A percentile compares a stretch with the other conserved stretches of the same genome.
phyloP scores from a whole-genome alignment of 2,329 filamentous ascomycete genomes.

The Fusarium xyrophilum region DNA sequence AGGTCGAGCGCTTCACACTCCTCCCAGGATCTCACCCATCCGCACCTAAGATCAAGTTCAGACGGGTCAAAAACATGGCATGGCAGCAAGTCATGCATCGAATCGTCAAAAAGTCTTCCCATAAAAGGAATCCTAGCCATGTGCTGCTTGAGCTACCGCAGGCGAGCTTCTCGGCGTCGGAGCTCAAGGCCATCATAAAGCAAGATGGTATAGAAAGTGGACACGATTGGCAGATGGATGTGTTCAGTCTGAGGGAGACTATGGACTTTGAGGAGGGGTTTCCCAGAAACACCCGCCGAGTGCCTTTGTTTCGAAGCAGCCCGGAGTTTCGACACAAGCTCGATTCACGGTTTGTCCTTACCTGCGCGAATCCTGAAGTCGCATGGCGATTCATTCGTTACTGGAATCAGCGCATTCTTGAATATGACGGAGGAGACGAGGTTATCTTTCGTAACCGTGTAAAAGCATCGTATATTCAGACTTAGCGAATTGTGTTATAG shows the following conservation, averaged over 20 bases:
- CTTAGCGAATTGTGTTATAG: slow-evolving; percentile 40
- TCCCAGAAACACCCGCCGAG: slow-evolving; percentile 7
- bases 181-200: slow-evolving; percentile 22
- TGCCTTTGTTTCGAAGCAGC: slow-evolving; percentile 3
- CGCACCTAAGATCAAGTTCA: slow-evolving; percentile 14
- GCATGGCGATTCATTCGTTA: slow-evolving; percentile 51
- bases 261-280: not conserved
- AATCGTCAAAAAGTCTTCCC: slow-evolving; percentile 35
- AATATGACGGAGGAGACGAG: slow-evolving; percentile 19
- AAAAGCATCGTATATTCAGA: slow-evolving; percentile 45
- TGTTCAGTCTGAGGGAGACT: slow-evolving; percentile 22
- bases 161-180: slow-evolving; percentile 40
- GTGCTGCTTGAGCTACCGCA: slow-evolving; percentile 45
- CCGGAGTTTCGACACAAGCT: slow-evolving; percentile 32
- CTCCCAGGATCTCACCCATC: slow-evolving; percentile 37
- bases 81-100: slow-evolving; percentile 40
- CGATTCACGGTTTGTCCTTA: slow-evolving; percentile 45
- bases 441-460: slow-evolving; percentile 33
- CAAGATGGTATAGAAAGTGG: slow-evolving; percentile 17
- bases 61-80: slow-evolving; percentile 34
- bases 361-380: slow-evolving; percentile 43
- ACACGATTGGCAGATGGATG: slow-evolving; percentile 19
- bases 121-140: slow-evolving; percentile 38
- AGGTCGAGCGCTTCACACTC: slow-evolving; percentile 43
- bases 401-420: slow-evolving; percentile 50